Evolutionary conservation across 2,329 filamentous ascomycete species (phyloP).

Genomic region (Ophiostoma sp.): DNA sequence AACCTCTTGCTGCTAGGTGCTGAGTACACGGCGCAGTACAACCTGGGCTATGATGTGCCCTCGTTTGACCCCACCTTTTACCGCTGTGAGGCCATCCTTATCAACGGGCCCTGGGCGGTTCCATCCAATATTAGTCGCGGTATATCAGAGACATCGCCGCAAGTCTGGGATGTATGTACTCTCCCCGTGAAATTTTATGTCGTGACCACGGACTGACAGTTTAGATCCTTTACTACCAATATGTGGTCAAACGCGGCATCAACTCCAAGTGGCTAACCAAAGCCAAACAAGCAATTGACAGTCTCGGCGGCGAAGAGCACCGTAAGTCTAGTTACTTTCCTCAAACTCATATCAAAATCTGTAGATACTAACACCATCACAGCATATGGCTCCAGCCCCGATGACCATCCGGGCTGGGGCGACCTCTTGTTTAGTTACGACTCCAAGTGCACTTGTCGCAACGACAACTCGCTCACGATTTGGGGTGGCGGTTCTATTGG

Average conservation of each 20-base stretch:
- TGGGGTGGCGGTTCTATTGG: neutral
- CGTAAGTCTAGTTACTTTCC: neutral
- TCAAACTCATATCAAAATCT: neutral
- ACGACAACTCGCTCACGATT: neutral
- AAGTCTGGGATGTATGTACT: neutral
- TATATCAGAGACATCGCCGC: neutral
- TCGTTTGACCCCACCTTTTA: conserved; percentile 40
- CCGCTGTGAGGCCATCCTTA: conserved; percentile 43
- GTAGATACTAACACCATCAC: neutral
- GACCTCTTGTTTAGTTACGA: neutral
- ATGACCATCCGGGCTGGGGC: conserved; percentile 10
- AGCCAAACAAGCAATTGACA: neutral
- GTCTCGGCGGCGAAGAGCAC: neutral
- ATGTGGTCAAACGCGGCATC: neutral
- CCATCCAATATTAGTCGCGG: neutral
- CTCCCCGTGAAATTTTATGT: neutral
- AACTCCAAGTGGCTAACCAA: neutral
- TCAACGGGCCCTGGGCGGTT: conserved; percentile 41
- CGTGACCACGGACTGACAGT: neutral
- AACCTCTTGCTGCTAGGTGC: conserved; percentile 40
- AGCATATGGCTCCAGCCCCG: neutral
- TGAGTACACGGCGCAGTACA: conserved; percentile 44
- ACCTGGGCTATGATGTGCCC: conserved; percentile 39
- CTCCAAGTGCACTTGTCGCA: neutral
- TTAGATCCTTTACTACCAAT: conserved; percentile 3